A percentile compares a stretch with the other conserved stretches of the same genome.
Evolutionary conservation across 140 eudicot genomes (phyloP).

Genomic region (Anethum foeniculum): DNA sequence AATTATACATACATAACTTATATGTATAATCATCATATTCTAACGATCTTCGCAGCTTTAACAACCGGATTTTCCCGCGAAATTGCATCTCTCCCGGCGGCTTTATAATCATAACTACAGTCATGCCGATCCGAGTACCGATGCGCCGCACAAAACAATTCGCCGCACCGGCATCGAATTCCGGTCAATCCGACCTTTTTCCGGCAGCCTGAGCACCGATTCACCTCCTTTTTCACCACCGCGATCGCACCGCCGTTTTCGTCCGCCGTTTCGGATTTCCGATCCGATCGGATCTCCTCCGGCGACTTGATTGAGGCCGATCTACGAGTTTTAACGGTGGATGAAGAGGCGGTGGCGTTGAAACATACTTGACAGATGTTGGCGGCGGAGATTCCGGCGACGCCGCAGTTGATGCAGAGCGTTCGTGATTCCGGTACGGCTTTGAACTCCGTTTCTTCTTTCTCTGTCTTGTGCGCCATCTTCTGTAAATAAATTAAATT

Average conservation of each 20-base stretch:
- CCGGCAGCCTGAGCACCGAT: slow-evolving; percentile 68
- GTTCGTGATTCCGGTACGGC: slow-evolving; percentile 50
- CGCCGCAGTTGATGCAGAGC: slow-evolving; percentile 63
- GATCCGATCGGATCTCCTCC: slow-evolving; percentile 26
- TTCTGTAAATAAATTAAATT: neutral
- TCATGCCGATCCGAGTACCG: slow-evolving; percentile 91
- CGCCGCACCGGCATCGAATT: slow-evolving; percentile 81
- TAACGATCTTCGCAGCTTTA: slow-evolving; percentile 72
- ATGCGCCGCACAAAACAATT: slow-evolving; percentile 63
- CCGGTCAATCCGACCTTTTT: slow-evolving; percentile 72
- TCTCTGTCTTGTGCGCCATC: slow-evolving; percentile 62
- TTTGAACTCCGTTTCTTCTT: slow-evolving; percentile 72
- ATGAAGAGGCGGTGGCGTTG: slow-evolving; percentile 33
- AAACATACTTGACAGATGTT: slow-evolving; percentile 64
- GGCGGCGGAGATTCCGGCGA: slow-evolving; percentile 40
- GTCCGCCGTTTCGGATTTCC: slow-evolving; percentile 15
- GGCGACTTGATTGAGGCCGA: slow-evolving; percentile 40
- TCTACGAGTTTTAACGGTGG: slow-evolving; percentile 35
- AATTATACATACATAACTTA: neutral
- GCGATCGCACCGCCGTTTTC: neutral
- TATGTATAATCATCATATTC: slow-evolving; percentile 26
- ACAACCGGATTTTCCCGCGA: slow-evolving; percentile 90
- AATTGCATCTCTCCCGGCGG: slow-evolving; percentile 70
- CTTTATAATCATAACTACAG: slow-evolving; percentile 65
- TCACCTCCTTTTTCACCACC: slow-evolving; percentile 44